These are phyloP conservation scores for Hanseniaspora valbyensis DNA, from an alignment of 805 yeast species.

Conservation along the genomic window DNA sequence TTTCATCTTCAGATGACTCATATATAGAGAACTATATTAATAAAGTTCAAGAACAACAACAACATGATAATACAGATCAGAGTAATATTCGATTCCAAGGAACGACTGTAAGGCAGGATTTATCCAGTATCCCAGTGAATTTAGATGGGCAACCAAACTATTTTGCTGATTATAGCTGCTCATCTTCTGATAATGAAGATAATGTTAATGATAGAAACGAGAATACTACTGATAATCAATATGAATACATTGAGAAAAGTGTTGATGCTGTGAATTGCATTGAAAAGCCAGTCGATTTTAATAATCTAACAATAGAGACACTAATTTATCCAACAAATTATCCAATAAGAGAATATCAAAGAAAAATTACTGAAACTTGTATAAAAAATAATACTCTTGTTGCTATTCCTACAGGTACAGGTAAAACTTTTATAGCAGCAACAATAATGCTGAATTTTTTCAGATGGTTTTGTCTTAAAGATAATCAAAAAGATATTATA, in stretches of 20 bases:
- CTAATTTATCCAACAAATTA: conserved; percentile 79
- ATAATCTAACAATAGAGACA: conserved; percentile 21
- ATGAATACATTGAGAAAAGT: neutral
- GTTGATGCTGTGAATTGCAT: neutral
- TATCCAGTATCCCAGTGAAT: neutral
- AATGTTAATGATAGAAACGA: neutral
- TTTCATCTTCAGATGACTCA: conserved; percentile 13
- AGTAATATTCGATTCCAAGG: neutral
- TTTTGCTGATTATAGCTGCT: conserved; percentile 2
- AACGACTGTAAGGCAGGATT: conserved; percentile 11
- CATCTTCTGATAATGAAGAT: conserved; percentile 1
- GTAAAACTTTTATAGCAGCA: conserved; percentile 92
- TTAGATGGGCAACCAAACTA: neutral
- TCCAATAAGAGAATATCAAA: conserved; percentile 80
- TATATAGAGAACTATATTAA: conserved; percentile 12
- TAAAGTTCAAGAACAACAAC: neutral
- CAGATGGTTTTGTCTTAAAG: conserved; percentile 48
- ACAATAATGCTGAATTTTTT: conserved; percentile 83
- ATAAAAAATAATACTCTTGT: conserved; percentile 65
- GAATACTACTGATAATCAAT: neutral
- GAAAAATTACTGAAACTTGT: conserved; percentile 61
- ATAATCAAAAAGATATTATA: conserved; percentile 4
- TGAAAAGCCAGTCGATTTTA: conserved; percentile 12
- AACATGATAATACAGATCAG: neutral
- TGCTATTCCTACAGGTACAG: conserved; percentile 94